These are phyloP conservation scores for Pulveroboletus sp. DNA, from an alignment of 768 basidiomycete genomes.

Conservation along the genomic window DNA sequence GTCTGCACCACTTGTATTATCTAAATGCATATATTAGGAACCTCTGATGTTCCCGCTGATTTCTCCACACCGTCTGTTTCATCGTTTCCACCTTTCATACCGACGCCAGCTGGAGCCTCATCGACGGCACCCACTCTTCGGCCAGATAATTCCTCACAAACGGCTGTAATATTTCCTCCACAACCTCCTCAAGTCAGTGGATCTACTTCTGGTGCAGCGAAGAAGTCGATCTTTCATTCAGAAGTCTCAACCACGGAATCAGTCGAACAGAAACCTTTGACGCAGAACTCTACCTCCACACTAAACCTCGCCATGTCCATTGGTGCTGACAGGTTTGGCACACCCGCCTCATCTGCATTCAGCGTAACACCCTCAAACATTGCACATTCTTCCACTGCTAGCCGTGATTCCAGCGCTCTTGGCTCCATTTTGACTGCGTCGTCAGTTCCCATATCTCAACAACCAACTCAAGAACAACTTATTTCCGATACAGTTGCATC, in stretches of 20 bases:
- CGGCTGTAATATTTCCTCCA: background rate
- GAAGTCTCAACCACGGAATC: slow-evolving; percentile 6
- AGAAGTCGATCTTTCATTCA: background rate
- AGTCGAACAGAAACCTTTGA: slow-evolving; percentile 16
- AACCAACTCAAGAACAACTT: background rate
- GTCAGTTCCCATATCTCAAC: background rate
- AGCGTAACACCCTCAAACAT: background rate
- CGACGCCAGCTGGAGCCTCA: background rate
- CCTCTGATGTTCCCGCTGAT: background rate
- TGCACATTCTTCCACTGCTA: background rate
- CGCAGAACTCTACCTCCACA: slow-evolving; percentile 13
- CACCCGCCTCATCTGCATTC: background rate
- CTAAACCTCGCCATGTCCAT: background rate
- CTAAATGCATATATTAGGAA: background rate
- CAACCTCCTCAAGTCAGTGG: slow-evolving; percentile 1
- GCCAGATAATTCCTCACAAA: background rate
- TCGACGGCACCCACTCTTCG: background rate
- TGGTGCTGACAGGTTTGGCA: background rate
- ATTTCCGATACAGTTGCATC: background rate
- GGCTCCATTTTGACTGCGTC: background rate
- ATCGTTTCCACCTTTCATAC: background rate
- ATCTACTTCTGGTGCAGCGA: background rate
- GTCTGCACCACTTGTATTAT: background rate
- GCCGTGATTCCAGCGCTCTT: background rate
- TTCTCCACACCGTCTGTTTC: background rate